These are phyloP conservation scores for Paracoccidioides lutzii DNA, from an alignment of 2,329 filamentous ascomycete genomes.

Conservation along the genomic window DNA sequence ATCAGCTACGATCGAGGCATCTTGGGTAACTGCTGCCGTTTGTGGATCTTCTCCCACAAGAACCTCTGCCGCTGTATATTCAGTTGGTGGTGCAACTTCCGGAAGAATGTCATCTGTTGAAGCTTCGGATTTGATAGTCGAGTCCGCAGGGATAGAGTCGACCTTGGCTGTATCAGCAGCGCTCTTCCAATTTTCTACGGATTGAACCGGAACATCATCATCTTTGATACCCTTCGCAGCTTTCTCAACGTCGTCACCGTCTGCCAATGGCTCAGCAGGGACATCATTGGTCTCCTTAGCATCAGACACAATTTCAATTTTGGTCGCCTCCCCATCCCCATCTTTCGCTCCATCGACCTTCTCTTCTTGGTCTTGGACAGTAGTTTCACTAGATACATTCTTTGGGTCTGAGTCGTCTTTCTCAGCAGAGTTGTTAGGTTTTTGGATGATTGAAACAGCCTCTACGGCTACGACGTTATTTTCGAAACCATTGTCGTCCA, in stretches of 20 bases:
- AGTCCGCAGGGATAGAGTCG: constrained; percentile 4
- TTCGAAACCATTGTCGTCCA: constrained; percentile 15
- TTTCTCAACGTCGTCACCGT: not conserved
- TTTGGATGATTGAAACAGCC: not conserved
- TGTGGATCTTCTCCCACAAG: not conserved
- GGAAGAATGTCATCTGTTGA: constrained; percentile 4
- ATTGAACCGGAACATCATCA: not conserved
- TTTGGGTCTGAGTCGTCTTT: constrained; percentile 6
- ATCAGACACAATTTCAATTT: constrained; percentile 6
- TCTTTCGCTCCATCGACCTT: not conserved
- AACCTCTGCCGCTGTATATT: constrained; percentile 5
- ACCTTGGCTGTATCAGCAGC: constrained; percentile 3
- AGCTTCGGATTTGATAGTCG: constrained; percentile 5
- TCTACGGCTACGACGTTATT: constrained; percentile 13
- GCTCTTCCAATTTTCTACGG: not conserved
- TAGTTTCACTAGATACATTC: constrained; percentile 1
- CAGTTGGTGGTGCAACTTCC: constrained; percentile 1
- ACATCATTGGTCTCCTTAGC: not conserved
- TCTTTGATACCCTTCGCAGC: not conserved
- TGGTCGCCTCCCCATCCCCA: not conserved
- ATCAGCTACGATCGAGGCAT: constrained; percentile 5
- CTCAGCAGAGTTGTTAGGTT: not conserved
- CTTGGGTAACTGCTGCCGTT: constrained; percentile 8
- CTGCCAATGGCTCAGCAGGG: constrained; percentile 6
- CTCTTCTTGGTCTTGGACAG: not conserved